A percentile compares a stretch with the other conserved stretches of the same genome.
phyloP scores from a whole-genome alignment of 1,139 yeast species.

The Kodamaea ohmeri region DNA sequence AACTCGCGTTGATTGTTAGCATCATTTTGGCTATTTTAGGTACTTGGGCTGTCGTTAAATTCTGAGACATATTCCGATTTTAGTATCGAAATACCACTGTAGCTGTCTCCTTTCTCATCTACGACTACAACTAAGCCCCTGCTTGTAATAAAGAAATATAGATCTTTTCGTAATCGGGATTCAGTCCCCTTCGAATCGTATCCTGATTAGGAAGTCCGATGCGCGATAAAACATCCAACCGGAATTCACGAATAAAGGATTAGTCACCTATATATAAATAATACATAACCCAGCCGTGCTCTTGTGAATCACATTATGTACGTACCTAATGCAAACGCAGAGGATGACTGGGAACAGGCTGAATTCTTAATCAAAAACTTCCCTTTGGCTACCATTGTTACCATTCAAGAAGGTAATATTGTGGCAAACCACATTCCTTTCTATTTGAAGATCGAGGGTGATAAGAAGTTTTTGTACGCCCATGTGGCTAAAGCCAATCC shows the following conservation, averaged over 20 bases:
- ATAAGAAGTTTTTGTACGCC: constrained; percentile 46
- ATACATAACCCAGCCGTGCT: background rate
- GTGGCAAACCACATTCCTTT: constrained; percentile 65
- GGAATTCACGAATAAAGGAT: background rate
- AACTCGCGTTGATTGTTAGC: constrained; percentile 24
- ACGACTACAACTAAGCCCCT: no score
- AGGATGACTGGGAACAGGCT: constrained; percentile 39
- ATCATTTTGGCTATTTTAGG: constrained; percentile 33
- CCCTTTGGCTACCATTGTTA: constrained; percentile 55
- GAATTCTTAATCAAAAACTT: constrained; percentile 41
- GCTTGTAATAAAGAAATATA: no score
- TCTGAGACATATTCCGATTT: no score
- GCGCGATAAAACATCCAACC: constrained; percentile 1
- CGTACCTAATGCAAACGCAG: constrained; percentile 20
- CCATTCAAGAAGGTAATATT: constrained; percentile 36
- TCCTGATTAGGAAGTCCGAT: constrained; percentile 1
- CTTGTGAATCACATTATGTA: constrained; percentile 12
- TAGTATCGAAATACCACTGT: no score
- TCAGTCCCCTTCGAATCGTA: no score
- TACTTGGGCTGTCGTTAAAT: constrained; percentile 40
- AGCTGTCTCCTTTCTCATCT: no score
- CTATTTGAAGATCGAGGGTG: constrained; percentile 36
- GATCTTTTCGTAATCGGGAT: no score
- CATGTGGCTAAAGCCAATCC: constrained; percentile 58
- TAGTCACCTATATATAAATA: constrained; percentile 1